Evolutionary conservation across 148 eudicot genomes (phyloP), one percentile per base, ranked within the genome.

Genomic region (Vaccinium corymbosum): DNA sequence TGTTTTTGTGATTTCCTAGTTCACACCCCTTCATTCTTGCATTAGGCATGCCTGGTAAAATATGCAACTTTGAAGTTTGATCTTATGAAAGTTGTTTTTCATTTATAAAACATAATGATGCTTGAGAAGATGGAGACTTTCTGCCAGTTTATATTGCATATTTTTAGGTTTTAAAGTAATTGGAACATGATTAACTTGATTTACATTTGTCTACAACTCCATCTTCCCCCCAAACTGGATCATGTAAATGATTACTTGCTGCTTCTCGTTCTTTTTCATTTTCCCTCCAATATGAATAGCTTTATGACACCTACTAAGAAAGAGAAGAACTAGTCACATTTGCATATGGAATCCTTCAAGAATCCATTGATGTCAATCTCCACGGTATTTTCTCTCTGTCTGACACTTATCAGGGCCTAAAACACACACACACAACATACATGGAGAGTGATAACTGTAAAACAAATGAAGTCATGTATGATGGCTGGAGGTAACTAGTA

Each of bases 221-320:
- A 32, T 78, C 10, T 27, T 16, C 80, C 79, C 80, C 57, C 12
- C 35, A 76, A 76, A 76, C n/a, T 76, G 57, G 80, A 49, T 13
- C 27, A 11, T 48, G 16, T 76, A 51, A 15, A 22, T 52, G 80
- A 78, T 52, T 16, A 49, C n/a, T 76, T n/a, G 29, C 17, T 48
- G 55, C 16, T 76, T 48, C 29, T n/a, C 15, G 13, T 71, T 25
- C 79, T 75, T 29, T 49, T 76, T 76, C 20, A 16, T 35, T 76
- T 46, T 49, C 20, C 38, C 79, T 76, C 27, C 79, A 3, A 49
- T 1, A 42, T 4, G 6, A 42, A 42, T 42, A 42, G n/a, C 61
- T 15, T 56, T 57, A 57, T 57, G 64, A 57, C 64, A 57, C 9
- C 64, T 57, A 20, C 11, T 20, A 10, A 17, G 4, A 7, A 76